Evolutionary conservation across 306 rosid species (phyloP), one percentile per base, ranked within the genome.

Genomic region (Vachellia collinsii): DNA sequence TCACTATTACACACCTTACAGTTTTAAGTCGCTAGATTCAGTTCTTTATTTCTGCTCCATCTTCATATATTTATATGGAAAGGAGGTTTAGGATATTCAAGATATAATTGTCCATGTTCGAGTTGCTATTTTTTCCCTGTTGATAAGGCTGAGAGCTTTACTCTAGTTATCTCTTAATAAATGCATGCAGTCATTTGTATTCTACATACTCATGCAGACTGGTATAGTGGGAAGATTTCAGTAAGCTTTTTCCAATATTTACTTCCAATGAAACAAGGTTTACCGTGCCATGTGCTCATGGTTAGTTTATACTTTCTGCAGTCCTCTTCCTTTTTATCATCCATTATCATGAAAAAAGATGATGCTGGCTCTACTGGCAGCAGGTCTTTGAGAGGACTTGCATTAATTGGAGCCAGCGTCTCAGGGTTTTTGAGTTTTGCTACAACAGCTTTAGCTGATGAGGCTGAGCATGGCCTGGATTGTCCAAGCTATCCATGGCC

Each of bases 391-490:
- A 90, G 97, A 84, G 94, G 88, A 59, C 87, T 96, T 83, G 99
- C 98, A 9, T 89, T 96, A 66, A 63, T 96, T 79, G 99, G 98
- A 79, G 99, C 93, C 41, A 91, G 98, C 58, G 80, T 96, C 59
- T 89, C 98, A 5, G 97, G 99, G 46, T 68, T 93, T 19, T 82
- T 96, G 37, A 77, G 98, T 84, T 93, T 96, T 86, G 90, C 94
- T 63, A 88, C 97, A 38, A 78, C 88, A 8, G 95, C 98, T 78
- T 87, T 90, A 58, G 96, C 98, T 47, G 6, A 47, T 47, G 19
- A 47, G 53, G 53, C 53, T 47, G 53, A 47, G 53, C 19, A 47
- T 47, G 53, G 53, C 19, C 53, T 47, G 53, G 53, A 12, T 3
- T 13, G 53, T 47, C 53, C 53, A 47, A 47, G 53, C 53, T 47